Percentiles rank a stretch among this genome's conserved stretches.
Evolutionary conservation across 2,329 filamentous ascomycete genomes (phyloP).

Genomic region (Colletotrichum scovillei): DNA sequence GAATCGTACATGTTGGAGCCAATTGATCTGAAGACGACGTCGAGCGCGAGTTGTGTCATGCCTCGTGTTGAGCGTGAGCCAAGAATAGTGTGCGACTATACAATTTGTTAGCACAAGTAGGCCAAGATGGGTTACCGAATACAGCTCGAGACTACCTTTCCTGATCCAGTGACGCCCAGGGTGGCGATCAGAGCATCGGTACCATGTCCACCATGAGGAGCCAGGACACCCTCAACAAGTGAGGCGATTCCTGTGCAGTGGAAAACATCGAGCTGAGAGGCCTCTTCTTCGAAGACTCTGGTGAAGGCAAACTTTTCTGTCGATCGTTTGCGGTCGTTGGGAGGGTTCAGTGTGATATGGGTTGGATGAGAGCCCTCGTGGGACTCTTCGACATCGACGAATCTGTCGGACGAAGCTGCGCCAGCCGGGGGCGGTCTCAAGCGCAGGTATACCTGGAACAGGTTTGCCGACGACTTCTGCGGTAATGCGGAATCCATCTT

Average conservation of each 20-base stretch:
- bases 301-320: constrained; percentile 97
- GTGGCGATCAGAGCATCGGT: constrained; percentile 92
- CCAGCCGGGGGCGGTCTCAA: constrained; percentile 74
- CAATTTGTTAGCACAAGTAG: background rate
- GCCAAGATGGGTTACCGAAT: background rate
- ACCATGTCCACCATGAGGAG: constrained; percentile 77
- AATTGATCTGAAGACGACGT: constrained; percentile 88
- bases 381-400: constrained; percentile 79
- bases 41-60: constrained; percentile 90
- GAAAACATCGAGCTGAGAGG: constrained; percentile 88
- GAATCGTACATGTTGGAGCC: constrained; percentile 75
- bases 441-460: constrained; percentile 94
- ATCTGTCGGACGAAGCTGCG: constrained; percentile 68
- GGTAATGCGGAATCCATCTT: constrained; percentile 32
- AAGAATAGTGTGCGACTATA: constrained; percentile 94
- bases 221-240: constrained; percentile 84
- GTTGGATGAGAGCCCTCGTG: constrained; percentile 61
- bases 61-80: constrained; percentile 89
- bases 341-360: constrained; percentile 82
- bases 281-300: constrained; percentile 88
- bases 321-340: constrained; percentile 86
- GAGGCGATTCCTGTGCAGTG: constrained; percentile 79
- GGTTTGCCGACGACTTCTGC: constrained; percentile 51
- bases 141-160: constrained; percentile 74
- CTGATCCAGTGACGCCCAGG: constrained; percentile 92